Base-by-base conservation (phyloP, 371 early-diverging fungal species). In the Circinella umbellata region DNA sequence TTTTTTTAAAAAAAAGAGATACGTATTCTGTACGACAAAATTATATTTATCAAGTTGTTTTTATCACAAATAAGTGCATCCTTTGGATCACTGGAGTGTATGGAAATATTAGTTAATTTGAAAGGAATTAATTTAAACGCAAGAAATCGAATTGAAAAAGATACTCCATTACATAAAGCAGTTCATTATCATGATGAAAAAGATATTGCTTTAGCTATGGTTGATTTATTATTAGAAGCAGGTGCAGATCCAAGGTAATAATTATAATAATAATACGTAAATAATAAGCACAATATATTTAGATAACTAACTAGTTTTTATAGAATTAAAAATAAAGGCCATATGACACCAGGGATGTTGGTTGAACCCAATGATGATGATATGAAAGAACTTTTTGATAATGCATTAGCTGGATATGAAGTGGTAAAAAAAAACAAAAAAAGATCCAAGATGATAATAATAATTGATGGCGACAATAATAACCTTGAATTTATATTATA, bases 91-190 rank as follows among this genome's bases (percentile, higher is more conserved):
- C 68, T 87, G 61, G 82, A 80, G 18, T 91, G 91, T 61, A 68
- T 92, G 38, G 85, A 89, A 67, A 62, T 88, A 15, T 66, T 92
- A 18, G 69, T 82, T 18, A 75, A 70, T 14, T 73, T 75, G 7
- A 79, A 77, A 9, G 83, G 77, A 11, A 84, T 90, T 38, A 67
- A 89, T 17, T 35, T 69, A 42, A 88, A 91, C 67, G 64, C 70
- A 14, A 72, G 76, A 55, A 87, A 91, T 71, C 70, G 72, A 11
- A 64, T 82, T 39, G 85, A 86, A 59, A 81, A 82, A 46, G 81
- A 91, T 54, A 90, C 92, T 10, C 89, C 92, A 15, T 78, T 92
- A 7, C 91, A 91, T 75, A 80, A 86, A 48, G 92, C 90, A 34
- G 86, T 87, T 35, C 76, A 72, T 49, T 86, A 87, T 64, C 59